Evolutionary conservation across 208 protist species (phyloP), one percentile per base, ranked within the genome.

Genomic region (Acanthamoeba healyi): DNA sequence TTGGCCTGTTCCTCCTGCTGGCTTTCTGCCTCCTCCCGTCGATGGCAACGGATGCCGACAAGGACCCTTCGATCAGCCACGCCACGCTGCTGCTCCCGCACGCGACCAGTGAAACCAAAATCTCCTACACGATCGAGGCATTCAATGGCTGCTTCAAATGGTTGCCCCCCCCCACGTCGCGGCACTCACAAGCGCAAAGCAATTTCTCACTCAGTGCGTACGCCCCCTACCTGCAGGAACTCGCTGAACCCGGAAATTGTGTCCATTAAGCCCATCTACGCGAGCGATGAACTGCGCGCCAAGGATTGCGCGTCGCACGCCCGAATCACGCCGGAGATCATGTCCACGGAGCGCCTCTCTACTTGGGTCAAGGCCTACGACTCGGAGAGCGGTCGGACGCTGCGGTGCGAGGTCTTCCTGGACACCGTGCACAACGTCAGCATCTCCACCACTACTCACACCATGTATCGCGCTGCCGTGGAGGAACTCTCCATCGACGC

Each of bases 61-160:
- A 90, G 24, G 84, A 67, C 19, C 84, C 84, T 70, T 90, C 84
- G 15, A 93, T 93, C 40, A 93, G 88, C 34, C 32, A 93, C 40
- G 63, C 88, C 24, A 93, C 88, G 3, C 40, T 93, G 63, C 61
- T 93, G 22, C 88, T 93, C 2, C 88, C 88, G 17, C 88, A 93
- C 67, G 65, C 65, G 10, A 93, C 88, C 9, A 81, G 46, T 32
- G 56, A 72, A 12, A 79, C 63, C 17, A 79, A 72, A 54, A 61
- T 93, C 44, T 82, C 63, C 24, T 81, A 81, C 88, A 93, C 88
- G 32, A 24, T 93, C 15, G 19, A 26, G 36, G 88, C 88, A 17
- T 93, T 81, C 63, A 93, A 93, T 81, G 88, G 88, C 10, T 93
- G 88, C 38, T 93, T 93, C 34, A 93, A 93, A 93, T 93, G 88